These are phyloP conservation scores for Pharus latifolius DNA, from an alignment of 176 grass and related monocot genomes.

Conservation along the genomic window DNA sequence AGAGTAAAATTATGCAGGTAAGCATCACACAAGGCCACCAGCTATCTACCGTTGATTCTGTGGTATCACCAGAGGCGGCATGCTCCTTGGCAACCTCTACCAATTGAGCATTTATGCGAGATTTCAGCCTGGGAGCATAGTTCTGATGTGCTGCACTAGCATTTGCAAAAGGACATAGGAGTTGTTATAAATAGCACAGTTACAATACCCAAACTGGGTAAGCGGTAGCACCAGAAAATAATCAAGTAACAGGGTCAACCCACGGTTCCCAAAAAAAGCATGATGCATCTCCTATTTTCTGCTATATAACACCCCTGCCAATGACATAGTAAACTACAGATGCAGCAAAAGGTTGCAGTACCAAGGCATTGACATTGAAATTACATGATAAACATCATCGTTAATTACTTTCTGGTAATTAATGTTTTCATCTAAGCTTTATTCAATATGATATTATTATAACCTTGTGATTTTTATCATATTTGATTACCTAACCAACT, in stretches of 20 bases:
- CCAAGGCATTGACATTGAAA: neutral
- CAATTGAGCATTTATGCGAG: conserved; percentile 70
- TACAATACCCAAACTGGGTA: no score
- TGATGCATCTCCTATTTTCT: no score
- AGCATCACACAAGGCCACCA: neutral
- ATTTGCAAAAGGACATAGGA: conserved; percentile 44
- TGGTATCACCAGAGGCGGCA: conserved; percentile 76
- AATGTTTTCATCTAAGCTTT: neutral
- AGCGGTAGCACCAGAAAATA: no score
- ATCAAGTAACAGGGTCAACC: no score
- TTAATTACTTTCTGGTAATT: neutral
- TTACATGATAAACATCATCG: neutral
- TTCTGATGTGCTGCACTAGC: conserved; percentile 76
- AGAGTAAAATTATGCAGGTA: no score
- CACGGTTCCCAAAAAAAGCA: no score
- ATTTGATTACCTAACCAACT: neutral
- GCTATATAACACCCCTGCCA: no score
- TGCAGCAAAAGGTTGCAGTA: neutral
- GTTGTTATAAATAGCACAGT: neutral
- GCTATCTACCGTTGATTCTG: conserved; percentile 62
- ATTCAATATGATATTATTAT: neutral
- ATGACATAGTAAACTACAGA: no score
- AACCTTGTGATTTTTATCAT: neutral
- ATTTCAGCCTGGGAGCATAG: conserved; percentile 85
- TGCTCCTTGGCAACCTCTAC: conserved; percentile 81